Evolutionary conservation across 371 early-diverging fungal species (phyloP).

Genomic region (Conidiobolus incongruus): DNA sequence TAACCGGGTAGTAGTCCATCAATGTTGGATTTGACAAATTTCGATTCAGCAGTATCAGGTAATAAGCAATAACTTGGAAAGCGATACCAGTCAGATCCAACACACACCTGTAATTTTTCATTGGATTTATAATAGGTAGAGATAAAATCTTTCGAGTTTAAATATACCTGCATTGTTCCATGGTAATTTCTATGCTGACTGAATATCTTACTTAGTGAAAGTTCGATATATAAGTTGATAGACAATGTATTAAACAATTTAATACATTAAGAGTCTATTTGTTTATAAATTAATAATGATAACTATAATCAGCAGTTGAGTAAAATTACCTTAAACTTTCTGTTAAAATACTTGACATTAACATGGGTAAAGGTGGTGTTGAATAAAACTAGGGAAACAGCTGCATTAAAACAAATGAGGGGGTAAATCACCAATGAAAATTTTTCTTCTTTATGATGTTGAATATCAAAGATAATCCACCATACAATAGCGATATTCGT

Average conservation of each 20-base stretch:
- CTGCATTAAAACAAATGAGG: constrained; percentile 52
- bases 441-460: constrained; percentile 92
- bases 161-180: constrained; percentile 7
- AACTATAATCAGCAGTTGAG: too few species aligned
- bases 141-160: constrained; percentile 5
- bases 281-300: not conserved
- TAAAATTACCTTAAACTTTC: not conserved
- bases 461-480: constrained; percentile 52
- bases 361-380: constrained; percentile 9
- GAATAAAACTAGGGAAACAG: constrained; percentile 27
- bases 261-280: not conserved
- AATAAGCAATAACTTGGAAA: constrained; percentile 81
- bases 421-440: constrained; percentile 89
- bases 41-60: constrained; percentile 31
- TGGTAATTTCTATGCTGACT: constrained; percentile 12
- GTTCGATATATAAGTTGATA: constrained; percentile 5
- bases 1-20: constrained; percentile 39
- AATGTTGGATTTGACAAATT: constrained; percentile 32
- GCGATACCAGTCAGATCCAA: constrained; percentile 87
- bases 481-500: constrained; percentile 10
- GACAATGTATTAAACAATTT: not conserved
- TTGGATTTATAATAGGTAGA: constrained; percentile 7
- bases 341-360: not conserved
- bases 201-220: constrained; percentile 10
- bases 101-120: constrained; percentile 57